Evolutionary conservation across 1,284 basidiomycete species (phyloP).

Genomic region (Apiotrichum veenhuisii): DNA sequence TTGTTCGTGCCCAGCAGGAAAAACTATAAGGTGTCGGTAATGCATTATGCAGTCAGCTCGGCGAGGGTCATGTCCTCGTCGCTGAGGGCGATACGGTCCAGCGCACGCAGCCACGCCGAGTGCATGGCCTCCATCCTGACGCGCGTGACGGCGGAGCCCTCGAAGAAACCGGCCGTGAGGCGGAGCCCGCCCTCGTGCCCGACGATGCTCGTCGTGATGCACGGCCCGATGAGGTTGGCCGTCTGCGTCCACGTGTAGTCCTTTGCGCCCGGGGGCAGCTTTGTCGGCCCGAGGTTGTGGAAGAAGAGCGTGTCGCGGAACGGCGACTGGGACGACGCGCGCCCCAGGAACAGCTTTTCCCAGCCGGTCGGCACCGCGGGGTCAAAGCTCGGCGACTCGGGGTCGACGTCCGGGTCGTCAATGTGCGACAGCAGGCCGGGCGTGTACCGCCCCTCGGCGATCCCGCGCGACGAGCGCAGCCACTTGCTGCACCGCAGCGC

Average conservation of each 20-base stretch:
- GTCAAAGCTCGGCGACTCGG: slow-evolving; percentile 8
- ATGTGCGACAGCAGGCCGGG: slow-evolving; percentile 36
- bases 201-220: slow-evolving; percentile 23
- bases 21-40: no score
- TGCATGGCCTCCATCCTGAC: background rate
- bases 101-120: background rate
- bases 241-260: slow-evolving; percentile 37
- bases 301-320: slow-evolving; percentile 23
- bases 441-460: slow-evolving; percentile 19
- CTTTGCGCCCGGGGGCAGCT: slow-evolving; percentile 24
- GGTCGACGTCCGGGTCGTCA: slow-evolving; percentile 23
- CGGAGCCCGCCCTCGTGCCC: slow-evolving; percentile 35
- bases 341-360: slow-evolving; percentile 34
- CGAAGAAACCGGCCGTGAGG: slow-evolving; percentile 23
- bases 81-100: background rate
- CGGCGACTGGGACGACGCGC: slow-evolving; percentile 14
- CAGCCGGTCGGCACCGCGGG: slow-evolving; percentile 32
- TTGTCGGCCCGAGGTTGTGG: slow-evolving; percentile 34
- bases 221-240: slow-evolving; percentile 22
- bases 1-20: no score
- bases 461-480: background rate
- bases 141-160: slow-evolving; percentile 11
- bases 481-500: background rate
- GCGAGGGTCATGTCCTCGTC: background rate
- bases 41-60: no score